phyloP scores from a whole-genome alignment of 495 filamentous ascomycete species.

The Penicillium odoratum region DNA sequence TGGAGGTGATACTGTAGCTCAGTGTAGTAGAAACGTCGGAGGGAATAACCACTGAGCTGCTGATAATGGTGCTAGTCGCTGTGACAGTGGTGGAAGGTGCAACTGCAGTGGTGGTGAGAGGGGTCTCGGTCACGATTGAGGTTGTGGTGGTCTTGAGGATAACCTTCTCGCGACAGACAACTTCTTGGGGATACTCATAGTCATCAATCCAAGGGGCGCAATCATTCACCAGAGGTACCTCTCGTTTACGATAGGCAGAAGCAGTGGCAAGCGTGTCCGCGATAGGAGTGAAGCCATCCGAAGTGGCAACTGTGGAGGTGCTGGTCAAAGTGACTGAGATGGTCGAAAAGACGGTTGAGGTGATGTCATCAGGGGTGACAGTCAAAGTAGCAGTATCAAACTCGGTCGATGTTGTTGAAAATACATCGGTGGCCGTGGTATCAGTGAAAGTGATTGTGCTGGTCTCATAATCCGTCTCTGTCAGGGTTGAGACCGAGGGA shows the following conservation, averaged over 20 bases:
- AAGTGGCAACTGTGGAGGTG: slow-evolving; percentile 7
- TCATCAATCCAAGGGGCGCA: slow-evolving; percentile 7
- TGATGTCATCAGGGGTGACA: not conserved
- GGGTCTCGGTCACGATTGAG: slow-evolving; percentile 2
- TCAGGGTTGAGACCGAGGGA: slow-evolving; percentile 1
- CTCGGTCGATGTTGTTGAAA: slow-evolving; percentile 13
- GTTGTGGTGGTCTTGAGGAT: slow-evolving; percentile 9
- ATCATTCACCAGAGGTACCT: not conserved
- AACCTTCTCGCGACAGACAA: slow-evolving; percentile 7
- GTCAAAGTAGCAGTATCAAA: slow-evolving; percentile 2
- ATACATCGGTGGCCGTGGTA: slow-evolving; percentile 3
- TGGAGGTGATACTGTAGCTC: slow-evolving; percentile 10
- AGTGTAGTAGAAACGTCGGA: slow-evolving; percentile 10
- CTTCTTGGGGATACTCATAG: slow-evolving; percentile 5
- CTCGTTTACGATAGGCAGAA: not conserved
- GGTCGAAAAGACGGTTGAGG: not conserved
- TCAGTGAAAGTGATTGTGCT: slow-evolving; percentile 6
- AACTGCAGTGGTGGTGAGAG: slow-evolving; percentile 4
- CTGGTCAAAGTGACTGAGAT: not conserved
- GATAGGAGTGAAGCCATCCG: slow-evolving; percentile 1
- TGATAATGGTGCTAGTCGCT: slow-evolving; percentile 9
- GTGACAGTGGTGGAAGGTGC: slow-evolving; percentile 5
- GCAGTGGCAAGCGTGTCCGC: slow-evolving; percentile 6
- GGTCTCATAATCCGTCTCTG: slow-evolving; percentile 11
- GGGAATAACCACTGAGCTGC: slow-evolving; percentile 6